Evolutionary conservation across 2,329 filamentous ascomycete genomes (phyloP), one percentile per base, ranked within the genome.

Genomic region (Tricladium varicosporioides): DNA sequence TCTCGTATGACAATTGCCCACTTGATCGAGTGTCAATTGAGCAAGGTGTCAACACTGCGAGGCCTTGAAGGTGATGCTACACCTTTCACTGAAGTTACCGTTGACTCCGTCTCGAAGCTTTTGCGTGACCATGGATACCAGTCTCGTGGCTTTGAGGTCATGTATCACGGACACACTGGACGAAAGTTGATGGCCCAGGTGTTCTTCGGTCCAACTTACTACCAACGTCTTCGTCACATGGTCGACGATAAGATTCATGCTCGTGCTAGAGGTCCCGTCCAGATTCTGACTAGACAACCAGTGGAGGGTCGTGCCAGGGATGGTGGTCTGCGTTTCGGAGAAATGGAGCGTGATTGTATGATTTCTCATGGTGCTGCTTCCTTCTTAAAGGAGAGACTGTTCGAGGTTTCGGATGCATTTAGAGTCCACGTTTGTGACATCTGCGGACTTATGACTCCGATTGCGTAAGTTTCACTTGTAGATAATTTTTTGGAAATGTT

Each of bases 321-420:
- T 72, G 94, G 94, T 82, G 94, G 94, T 80, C 83, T 99, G 46
- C 93, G 95, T 72, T 99, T 99, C 85, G 94, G 94, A 86, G 94
- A 99, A 81, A 99, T 99, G 94, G 95, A 99, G 77, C 93, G 95
- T 78, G 95, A 99, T 84, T 99, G 94, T 74, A 99, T 99, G 94
- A 99, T 99, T 79, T 92, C 95, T n/a, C 95, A 99, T 73, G 94
- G 94, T 72, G 94, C 95, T 2, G 93, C 91, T 54, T 88, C 92
- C 1, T 99, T 99, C 83, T 77, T 99, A 71, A 99, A 99, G 78
- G 94, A 99, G 80, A 86, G 94, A 69, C 77, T 99, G 57, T 97
- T 99, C 69, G 93, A 97, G 73, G 94, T 99, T 51, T 96, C 91
- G 53, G 94, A 99, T 78, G 93, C 94, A 40, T 99, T 97, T 83